Base-by-base conservation (phyloP, 139 green algal species). In the Spirogloea muscicola region DNA sequence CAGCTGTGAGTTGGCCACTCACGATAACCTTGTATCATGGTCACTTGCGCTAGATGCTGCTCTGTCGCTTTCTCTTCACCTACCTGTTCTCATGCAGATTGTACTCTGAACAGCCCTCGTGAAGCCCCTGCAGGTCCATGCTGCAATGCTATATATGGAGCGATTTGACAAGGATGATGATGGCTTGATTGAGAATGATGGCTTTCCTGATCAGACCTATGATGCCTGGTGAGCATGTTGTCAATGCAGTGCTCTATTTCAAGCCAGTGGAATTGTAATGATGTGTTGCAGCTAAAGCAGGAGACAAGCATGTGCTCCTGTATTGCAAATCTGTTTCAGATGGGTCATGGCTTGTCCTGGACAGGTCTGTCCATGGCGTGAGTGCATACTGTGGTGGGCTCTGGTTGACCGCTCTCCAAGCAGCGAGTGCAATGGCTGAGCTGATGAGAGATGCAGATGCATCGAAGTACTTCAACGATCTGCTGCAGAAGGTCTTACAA, bases 301-400 rank as follows among this genome's bases (percentile, higher is more conserved):
- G 21, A 21, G 46, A 55, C 46, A 55, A 21, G 46, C 21, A 55
- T 55, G 46, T n/a, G n/a, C n/a, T n/a, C n/a, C n/a, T n/a, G n/a
- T n/a, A n/a, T n/a, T n/a, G n/a, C n/a, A n/a, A n/a, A n/a, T n/a
- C n/a, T n/a, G n/a, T 55, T 31, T 31, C 21, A 31, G 46, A 55
- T 31, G 46, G 21, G 46, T 21, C 21, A 39, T 7, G 52, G 52
- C 31, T 5, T 9, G 40, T 21, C 5, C 5, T 62, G 52, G 52
- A 7, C 74, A 81, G 74, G 74, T 37, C 68, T 2, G 75, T 78
- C 29, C 68, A 79, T 16, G 75, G 75, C 38, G 44, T 73, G 49
- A 78, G 61, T 64, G 75, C 75, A 5, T 82, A 82, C 51, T 82
- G 75, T 16, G 75, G 75, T 1, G 75, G 75, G 5, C 75, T 82